phyloP scores from a whole-genome alignment of 192 early-diverging fungal species.

The Spinellus fusiger region DNA sequence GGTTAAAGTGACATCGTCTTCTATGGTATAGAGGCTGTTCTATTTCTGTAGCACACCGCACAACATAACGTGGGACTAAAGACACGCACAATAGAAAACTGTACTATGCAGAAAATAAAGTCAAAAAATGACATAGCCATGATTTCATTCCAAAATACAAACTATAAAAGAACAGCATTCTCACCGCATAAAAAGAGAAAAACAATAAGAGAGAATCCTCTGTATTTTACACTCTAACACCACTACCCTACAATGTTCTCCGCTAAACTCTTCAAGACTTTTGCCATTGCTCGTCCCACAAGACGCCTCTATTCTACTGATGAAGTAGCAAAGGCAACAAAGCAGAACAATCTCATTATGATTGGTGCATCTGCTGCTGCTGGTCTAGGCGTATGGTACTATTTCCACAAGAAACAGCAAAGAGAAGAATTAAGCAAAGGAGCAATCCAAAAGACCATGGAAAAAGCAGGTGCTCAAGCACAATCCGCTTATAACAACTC shows the following conservation, averaged over 20 bases:
- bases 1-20: too few species aligned
- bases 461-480: background rate
- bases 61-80: too few species aligned
- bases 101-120: background rate
- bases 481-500: background rate
- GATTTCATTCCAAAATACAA: background rate
- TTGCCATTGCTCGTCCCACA: background rate
- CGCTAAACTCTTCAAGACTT: background rate
- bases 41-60: too few species aligned
- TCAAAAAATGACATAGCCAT: background rate
- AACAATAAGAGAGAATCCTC: too few species aligned
- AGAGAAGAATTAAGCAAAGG: background rate
- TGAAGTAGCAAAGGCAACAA: too few species aligned
- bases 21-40: too few species aligned
- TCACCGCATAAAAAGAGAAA: too few species aligned
- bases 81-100: too few species aligned
- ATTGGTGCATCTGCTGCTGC: background rate
- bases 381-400: background rate
- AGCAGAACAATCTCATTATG: too few species aligned
- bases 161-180: background rate
- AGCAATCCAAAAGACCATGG: conserved; percentile 1
- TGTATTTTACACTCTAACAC: too few species aligned
- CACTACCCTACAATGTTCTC: background rate
- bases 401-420: background rate
- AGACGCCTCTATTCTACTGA: conserved; percentile 8